These are phyloP conservation scores for Daldinia concentrica DNA, from an alignment of 495 filamentous ascomycete genomes.

Conservation along the genomic window DNA sequence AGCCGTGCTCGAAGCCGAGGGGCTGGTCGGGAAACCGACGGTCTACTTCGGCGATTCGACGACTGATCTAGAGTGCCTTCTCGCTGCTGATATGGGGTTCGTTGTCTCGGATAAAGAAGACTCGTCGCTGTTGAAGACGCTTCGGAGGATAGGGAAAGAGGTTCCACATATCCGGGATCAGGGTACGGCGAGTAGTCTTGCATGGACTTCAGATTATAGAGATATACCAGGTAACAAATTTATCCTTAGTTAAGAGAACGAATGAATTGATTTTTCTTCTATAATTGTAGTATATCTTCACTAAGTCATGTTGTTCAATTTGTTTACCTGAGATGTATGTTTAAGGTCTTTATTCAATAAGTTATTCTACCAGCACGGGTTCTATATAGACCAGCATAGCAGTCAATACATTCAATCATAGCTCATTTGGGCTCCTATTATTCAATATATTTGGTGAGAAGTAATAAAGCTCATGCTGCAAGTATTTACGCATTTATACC, in stretches of 20 bases:
- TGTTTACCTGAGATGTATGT: too few species aligned
- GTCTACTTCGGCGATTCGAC: conserved; percentile 51
- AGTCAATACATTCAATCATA: too few species aligned
- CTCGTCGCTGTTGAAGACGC: conserved; percentile 48
- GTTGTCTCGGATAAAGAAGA: conserved; percentile 51
- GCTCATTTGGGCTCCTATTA: too few species aligned
- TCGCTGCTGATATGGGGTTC: conserved; percentile 49
- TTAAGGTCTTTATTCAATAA: too few species aligned
- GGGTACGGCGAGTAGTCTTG: conserved; percentile 13
- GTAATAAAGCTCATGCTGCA: too few species aligned
- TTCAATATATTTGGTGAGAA: too few species aligned
- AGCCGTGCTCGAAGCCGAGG: conserved; percentile 23
- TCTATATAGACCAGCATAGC: too few species aligned
- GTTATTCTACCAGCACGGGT: too few species aligned
- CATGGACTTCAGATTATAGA: conserved; percentile 35
- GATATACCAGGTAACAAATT: conserved; percentile 28
- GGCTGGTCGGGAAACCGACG: conserved; percentile 15
- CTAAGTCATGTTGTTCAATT: too few species aligned
- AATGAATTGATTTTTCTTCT: too few species aligned
- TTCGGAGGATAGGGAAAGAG: conserved; percentile 49
- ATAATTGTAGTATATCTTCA: too few species aligned
- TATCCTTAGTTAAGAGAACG: conserved; percentile 6
- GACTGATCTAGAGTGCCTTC: conserved; percentile 52
- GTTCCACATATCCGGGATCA: conserved; percentile 49
- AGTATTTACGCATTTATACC: too few species aligned